A percentile compares a stretch with the other conserved stretches of the same genome.
Evolutionary conservation across 139 green algal species (phyloP).

Genomic region (Tetradesmus obliquus): DNA sequence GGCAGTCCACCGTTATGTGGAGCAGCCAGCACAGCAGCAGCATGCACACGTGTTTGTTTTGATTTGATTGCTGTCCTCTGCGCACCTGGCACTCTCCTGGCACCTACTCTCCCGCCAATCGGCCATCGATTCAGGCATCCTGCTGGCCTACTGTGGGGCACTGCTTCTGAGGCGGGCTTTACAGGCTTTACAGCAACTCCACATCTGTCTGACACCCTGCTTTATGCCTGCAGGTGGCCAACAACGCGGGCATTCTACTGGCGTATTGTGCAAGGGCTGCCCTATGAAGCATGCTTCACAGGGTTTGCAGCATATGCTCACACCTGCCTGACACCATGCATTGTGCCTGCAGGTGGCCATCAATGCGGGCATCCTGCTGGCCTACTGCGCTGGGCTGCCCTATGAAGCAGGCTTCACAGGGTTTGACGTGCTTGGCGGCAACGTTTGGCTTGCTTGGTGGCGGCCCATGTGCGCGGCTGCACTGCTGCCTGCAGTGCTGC

Average conservation of each 20-base stretch:
- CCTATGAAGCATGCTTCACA: background rate
- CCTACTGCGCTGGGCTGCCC: slow-evolving; percentile 66
- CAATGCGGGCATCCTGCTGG: slow-evolving; percentile 78
- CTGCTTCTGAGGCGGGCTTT: too few relatives aligned
- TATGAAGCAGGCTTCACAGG: slow-evolving; percentile 51
- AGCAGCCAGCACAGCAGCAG: too few relatives aligned
- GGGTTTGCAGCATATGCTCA: background rate
- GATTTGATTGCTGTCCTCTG: too few relatives aligned
- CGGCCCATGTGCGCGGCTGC: slow-evolving; percentile 68
- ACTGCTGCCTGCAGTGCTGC: slow-evolving; percentile 8
- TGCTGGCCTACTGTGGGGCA: too few relatives aligned
- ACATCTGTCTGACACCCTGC: background rate
- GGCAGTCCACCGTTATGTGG: too few relatives aligned
- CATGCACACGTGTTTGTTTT: too few relatives aligned
- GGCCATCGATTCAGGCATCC: too few relatives aligned
- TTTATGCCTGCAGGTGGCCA: background rate
- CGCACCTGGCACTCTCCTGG: too few relatives aligned
- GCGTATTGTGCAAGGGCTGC: background rate
- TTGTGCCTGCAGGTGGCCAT: slow-evolving; percentile 67
- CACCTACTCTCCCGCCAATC: too few relatives aligned
- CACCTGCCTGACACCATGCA: background rate
- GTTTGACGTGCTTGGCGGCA: slow-evolving; percentile 37
- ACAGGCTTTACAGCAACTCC: too few relatives aligned
- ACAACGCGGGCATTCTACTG: background rate
- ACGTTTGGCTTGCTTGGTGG: slow-evolving; percentile 46